These are phyloP conservation scores for Knoxdaviesia proteae DNA, from an alignment of 2,329 filamentous ascomycete genomes.

Conservation along the genomic window DNA sequence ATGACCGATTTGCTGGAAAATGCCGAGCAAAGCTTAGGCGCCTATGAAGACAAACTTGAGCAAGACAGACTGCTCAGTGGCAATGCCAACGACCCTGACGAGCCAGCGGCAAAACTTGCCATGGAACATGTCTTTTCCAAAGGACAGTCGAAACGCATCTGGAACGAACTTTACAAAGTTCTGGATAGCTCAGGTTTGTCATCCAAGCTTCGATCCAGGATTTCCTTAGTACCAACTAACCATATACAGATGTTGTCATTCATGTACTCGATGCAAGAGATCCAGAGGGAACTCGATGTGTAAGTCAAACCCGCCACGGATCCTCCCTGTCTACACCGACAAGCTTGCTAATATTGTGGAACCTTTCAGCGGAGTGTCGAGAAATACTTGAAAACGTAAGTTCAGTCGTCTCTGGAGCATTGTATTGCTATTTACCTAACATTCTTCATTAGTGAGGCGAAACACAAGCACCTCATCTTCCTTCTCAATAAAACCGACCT, in stretches of 20 bases:
- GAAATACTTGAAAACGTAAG: constrained; percentile 61
- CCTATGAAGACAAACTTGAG: constrained; percentile 62
- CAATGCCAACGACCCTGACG: constrained; percentile 31
- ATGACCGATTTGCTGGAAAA: constrained; percentile 64
- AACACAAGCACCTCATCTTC: constrained; percentile 68
- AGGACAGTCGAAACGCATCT: constrained; percentile 86
- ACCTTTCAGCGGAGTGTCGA: constrained; percentile 30
- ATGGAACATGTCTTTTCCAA: constrained; percentile 80
- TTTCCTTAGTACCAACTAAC: constrained; percentile 12
- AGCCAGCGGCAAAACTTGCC: constrained; percentile 34
- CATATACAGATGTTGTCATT: constrained; percentile 73
- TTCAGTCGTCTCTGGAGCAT: too few relatives aligned
- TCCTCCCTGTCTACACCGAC: too few relatives aligned
- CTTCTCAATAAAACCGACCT: constrained; percentile 41
- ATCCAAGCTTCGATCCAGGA: too few relatives aligned
- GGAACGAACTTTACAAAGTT: constrained; percentile 91
- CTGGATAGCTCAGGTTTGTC: constrained; percentile 35
- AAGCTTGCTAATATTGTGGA: too few relatives aligned
- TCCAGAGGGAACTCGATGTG: constrained; percentile 71
- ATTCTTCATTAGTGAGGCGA: constrained; percentile 37
- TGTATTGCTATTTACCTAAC: too few relatives aligned
- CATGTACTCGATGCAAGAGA: constrained; percentile 83
- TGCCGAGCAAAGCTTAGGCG: constrained; percentile 60
- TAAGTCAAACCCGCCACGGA: too few relatives aligned
- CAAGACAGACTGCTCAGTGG: constrained; percentile 60